These are phyloP conservation scores for Neospora caninum DNA, from an alignment of 169 alveolate genomes.

Conservation along the genomic window DNA sequence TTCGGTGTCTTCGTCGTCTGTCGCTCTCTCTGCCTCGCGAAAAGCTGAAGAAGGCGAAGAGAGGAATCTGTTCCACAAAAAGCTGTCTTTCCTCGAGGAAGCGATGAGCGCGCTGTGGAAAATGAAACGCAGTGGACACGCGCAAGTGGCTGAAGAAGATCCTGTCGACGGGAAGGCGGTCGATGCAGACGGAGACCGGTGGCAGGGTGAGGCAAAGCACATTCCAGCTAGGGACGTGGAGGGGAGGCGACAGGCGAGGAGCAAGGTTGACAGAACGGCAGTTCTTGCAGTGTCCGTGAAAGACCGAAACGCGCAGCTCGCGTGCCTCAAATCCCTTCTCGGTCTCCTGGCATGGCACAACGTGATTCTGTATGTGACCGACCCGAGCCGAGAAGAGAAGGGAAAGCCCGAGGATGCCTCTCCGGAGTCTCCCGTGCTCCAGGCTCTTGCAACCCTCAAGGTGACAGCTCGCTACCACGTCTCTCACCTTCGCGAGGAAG, in stretches of 20 bases:
- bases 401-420: not conserved
- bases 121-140: not conserved
- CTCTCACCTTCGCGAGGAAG: not conserved
- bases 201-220: not conserved
- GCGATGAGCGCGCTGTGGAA: not conserved
- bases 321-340: not conserved
- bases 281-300: not conserved
- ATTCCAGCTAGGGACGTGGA: too few species aligned
- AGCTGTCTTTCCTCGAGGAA: not conserved
- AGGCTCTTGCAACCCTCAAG: not conserved
- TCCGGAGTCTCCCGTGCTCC: not conserved
- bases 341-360: not conserved
- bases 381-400: not conserved
- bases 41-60: not conserved
- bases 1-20: not conserved
- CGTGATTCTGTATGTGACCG: not conserved
- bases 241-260: too few species aligned
- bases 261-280: not conserved
- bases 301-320: not conserved
- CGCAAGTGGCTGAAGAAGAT: too few species aligned
- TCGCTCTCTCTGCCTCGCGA: not conserved
- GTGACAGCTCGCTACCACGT: not conserved
- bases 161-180: not conserved
- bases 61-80: not conserved
- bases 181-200: not conserved